These are phyloP conservation scores for Colletotrichum tabaci DNA, from an alignment of 2,329 filamentous ascomycete species.

Conservation along the genomic window DNA sequence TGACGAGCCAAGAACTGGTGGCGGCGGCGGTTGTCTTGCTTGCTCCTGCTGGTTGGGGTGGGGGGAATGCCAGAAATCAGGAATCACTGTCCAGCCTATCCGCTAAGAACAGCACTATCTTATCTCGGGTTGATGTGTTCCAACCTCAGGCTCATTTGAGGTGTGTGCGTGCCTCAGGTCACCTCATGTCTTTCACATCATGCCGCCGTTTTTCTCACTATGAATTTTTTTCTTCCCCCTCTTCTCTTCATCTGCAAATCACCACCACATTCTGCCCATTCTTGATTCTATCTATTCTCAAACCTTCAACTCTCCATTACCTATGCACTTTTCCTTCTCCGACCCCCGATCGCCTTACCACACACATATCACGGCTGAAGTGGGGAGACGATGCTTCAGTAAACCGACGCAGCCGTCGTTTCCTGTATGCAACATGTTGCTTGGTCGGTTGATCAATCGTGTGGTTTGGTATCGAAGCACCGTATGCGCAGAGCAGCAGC, in stretches of 20 bases:
- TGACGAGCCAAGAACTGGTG: too few species aligned
- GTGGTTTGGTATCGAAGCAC: background rate
- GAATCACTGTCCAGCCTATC: background rate
- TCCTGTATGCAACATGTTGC: background rate
- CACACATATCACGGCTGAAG: background rate
- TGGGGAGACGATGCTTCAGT: background rate
- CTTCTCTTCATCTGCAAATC: background rate
- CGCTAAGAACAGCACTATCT: background rate
- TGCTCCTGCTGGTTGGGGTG: background rate
- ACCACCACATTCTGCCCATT: background rate
- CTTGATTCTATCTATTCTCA: background rate
- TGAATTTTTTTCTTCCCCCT: background rate
- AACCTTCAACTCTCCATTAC: background rate
- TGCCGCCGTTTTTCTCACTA: background rate
- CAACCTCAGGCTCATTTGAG: background rate
- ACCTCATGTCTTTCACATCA: background rate
- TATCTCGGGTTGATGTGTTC: background rate
- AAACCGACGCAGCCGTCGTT: background rate
- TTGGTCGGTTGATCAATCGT: background rate
- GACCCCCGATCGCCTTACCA: background rate
- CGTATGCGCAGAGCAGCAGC: background rate
- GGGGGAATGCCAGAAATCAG: slow-evolving; percentile 3
- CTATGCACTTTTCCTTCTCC: too few species aligned
- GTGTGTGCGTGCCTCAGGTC: slow-evolving; percentile 1
- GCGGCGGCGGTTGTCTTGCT: background rate